These are phyloP conservation scores for Otatea glauca DNA, from an alignment of 176 grass and related monocot species.

Conservation along the genomic window DNA sequence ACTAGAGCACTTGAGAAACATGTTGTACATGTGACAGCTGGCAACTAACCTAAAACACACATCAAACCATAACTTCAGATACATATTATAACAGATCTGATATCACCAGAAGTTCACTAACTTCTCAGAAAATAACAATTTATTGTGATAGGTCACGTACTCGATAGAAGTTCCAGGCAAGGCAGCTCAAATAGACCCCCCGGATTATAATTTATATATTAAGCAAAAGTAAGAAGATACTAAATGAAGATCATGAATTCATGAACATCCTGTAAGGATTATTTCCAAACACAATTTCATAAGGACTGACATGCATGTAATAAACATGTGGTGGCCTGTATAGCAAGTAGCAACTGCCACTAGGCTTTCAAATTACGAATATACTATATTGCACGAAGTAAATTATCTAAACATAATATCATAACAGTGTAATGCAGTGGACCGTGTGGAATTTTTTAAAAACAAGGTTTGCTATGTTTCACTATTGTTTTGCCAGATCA, in stretches of 20 bases:
- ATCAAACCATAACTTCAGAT: neutral
- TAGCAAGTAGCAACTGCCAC: neutral
- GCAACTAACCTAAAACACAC: constrained; percentile 3
- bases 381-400: neutral
- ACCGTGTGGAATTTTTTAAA: neutral
- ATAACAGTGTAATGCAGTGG: neutral
- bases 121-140: constrained; percentile 1
- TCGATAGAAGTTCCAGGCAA: constrained; percentile 30
- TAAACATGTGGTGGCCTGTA: neutral
- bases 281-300: constrained; percentile 12
- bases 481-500: neutral
- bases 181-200: neutral
- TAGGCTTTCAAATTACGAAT: constrained; percentile 18
- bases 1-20: constrained; percentile 16
- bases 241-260: constrained; percentile 23
- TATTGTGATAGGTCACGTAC: neutral
- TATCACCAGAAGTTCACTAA: neutral
- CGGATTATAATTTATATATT: constrained; percentile 3
- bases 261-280: neutral
- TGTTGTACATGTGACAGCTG: constrained; percentile 19
- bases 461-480: neutral
- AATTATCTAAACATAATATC: constrained; percentile 1
- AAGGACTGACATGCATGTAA: constrained; percentile 13
- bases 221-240: constrained; percentile 21
- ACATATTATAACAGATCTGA: neutral